Evolutionary conservation across 2,329 filamentous ascomycete species (phyloP), one percentile per base, ranked within the genome.

Genomic region (Neoscytalidium dimidiatum): DNA sequence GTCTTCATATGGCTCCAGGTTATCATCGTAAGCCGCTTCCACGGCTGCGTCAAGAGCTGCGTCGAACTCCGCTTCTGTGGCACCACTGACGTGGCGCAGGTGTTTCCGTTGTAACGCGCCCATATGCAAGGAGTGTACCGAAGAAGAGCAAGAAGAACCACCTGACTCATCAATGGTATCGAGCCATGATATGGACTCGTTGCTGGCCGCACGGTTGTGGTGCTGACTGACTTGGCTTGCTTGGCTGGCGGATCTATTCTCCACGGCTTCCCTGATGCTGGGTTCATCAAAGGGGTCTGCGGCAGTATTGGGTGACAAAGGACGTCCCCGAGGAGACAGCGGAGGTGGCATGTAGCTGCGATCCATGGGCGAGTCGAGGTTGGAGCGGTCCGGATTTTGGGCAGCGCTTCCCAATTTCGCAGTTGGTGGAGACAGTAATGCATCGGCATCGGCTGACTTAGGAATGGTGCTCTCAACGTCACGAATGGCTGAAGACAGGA

Each of bases 21-120:
- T 92, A 68, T 97, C 93, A 74, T 97, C 91, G 75, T 98, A 99
- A 4, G 94, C 95, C 58, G 94, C 94, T 77, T 98, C 95, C 8
- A 98, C 94, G 14, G 95, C 95, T 26, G 94, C 94, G 79, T 98
- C 94, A 48, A 98, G 83, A 3, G 95, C 95, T 8, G 92, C 93
- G 77, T 97, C 94, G 69, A 98, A 97, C 73, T 97, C 94, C 6
- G 92, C 90, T 75, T 96, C 92, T 0, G 92, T 95, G 31, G 85
- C 88, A 49, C 88, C 88, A 68, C 91, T 94, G 2, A 84, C 75
- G 38, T 83, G 83, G 56, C 90, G 87, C 62, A 92, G 86, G 68
- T 91, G 89, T 72, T 90, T 92, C 68, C 90, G 85, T 67, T 87
- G 84, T 48, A 88, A 85, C 66, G 89, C 79, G 1, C 90, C 92